phyloP scores from a whole-genome alignment of 495 filamentous ascomycete species.

The Penicillium silybi region DNA sequence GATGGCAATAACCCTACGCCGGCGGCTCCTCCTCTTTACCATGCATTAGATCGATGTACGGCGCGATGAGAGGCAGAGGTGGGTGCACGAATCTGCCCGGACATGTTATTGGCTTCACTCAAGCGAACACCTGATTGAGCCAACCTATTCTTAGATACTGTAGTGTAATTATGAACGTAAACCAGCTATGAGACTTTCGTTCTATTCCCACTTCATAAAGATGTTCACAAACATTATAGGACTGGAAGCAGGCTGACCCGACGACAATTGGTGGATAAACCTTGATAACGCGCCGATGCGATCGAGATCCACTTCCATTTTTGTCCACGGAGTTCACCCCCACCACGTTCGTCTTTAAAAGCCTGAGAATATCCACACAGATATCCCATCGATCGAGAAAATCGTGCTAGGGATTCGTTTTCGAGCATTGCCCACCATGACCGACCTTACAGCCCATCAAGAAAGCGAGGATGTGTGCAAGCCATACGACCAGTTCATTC shows the following conservation, averaged over 20 bases:
- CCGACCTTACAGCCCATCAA: neutral
- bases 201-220: neutral
- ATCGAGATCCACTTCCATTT: constrained; percentile 17
- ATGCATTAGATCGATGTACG: too few species aligned
- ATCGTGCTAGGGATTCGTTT: neutral
- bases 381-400: neutral
- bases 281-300: neutral
- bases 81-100: too few species aligned
- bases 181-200: neutral
- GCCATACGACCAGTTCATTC: constrained; percentile 66
- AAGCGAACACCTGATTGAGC: neutral
- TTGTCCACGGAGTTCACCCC: constrained; percentile 14
- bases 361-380: neutral
- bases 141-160: too few species aligned
- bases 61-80: too few species aligned
- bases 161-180: too few species aligned
- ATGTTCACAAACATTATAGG: neutral
- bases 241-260: neutral
- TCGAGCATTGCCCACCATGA: neutral
- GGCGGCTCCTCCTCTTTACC: too few species aligned
- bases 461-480: constrained; percentile 16
- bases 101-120: too few species aligned
- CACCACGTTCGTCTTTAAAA: constrained; percentile 11
- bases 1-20: too few species aligned
- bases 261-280: constrained; percentile 16